Percentiles rank a stretch among this genome's conserved stretches.
phyloP scores from a whole-genome alignment of 208 protist genomes.

The Acanthamoeba quina region DNA sequence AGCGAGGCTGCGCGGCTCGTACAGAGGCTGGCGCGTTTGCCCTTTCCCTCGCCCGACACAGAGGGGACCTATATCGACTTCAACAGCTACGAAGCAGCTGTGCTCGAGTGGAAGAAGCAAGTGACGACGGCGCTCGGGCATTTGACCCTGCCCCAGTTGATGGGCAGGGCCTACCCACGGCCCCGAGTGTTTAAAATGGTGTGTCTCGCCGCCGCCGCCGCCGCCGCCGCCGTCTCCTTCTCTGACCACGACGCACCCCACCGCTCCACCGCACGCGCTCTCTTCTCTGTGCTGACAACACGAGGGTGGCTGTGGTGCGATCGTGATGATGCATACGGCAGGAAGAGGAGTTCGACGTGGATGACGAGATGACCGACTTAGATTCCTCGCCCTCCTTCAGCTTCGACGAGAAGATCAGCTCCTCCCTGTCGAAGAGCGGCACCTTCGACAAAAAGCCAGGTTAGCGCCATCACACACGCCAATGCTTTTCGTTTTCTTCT shows the following conservation, averaged over 20 bases:
- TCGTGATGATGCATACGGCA: not conserved
- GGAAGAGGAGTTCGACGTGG: slow-evolving; percentile 17
- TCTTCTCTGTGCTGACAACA: not conserved
- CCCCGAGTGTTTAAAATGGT: not conserved
- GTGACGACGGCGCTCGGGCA: not conserved
- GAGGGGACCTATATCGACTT: not conserved
- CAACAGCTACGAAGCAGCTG: not conserved
- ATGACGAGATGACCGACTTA: not conserved
- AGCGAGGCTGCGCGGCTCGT: not conserved
- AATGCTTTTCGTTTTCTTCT: not conserved
- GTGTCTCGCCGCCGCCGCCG: too few relatives aligned
- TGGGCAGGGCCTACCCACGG: not conserved
- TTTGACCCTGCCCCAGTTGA: not conserved
- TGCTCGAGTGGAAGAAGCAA: slow-evolving; percentile 30
- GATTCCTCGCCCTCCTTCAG: not conserved
- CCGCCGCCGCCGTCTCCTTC: too few relatives aligned
- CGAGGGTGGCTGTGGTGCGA: not conserved
- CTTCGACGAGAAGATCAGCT: not conserved
- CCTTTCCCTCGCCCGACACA: not conserved
- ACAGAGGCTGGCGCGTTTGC: not conserved
- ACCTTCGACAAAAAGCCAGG: not conserved
- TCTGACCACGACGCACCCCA: too few relatives aligned
- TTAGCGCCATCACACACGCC: not conserved
- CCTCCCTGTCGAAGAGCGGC: not conserved
- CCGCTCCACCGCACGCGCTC: not conserved